Conservation (phyloP, 352 stramenopile species). For the Phytophthora multivora region DNA sequence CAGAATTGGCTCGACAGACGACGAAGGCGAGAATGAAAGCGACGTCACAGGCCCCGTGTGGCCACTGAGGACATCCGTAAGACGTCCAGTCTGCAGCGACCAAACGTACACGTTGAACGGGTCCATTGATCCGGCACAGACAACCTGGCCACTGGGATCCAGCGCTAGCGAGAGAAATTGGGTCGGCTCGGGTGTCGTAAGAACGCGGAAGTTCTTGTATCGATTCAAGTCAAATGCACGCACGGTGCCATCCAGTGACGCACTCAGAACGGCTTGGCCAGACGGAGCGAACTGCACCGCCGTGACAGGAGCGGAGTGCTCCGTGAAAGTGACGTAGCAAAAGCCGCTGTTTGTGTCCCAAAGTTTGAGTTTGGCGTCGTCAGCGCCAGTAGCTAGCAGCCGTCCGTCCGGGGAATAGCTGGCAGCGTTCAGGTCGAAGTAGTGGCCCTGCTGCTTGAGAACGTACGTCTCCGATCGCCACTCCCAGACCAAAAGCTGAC, state of each 20-base stretch:
- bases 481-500: slow-evolving; percentile 99
- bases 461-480: slow-evolving; percentile 99
- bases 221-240: slow-evolving; percentile 98
- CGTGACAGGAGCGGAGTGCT: slow-evolving; percentile 97
- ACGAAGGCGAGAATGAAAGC: slow-evolving; percentile 91
- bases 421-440: slow-evolving; percentile 97
- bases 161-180: slow-evolving; percentile 98
- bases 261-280: slow-evolving; percentile 93
- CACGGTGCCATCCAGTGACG: slow-evolving; percentile 98
- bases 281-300: slow-evolving; percentile 94
- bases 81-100: slow-evolving; percentile 95
- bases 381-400: slow-evolving; percentile 96
- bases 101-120: slow-evolving; percentile 99
- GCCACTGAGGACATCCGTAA: slow-evolving; percentile 98
- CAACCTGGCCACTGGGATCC: slow-evolving; percentile 97
- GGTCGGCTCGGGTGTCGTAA: slow-evolving; percentile 96
- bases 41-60: slow-evolving; percentile 97
- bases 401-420: slow-evolving; percentile 98
- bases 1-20: slow-evolving; percentile 85
- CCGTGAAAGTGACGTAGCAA: slow-evolving; percentile 99
- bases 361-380: slow-evolving; percentile 99
- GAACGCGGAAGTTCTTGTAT: slow-evolving; percentile 99
- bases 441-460: slow-evolving; percentile 99
- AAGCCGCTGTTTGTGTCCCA: slow-evolving; percentile 98
- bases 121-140: slow-evolving; percentile 94